phyloP scores from a whole-genome alignment of 805 yeast species.

The Wickerhamomyces ciferrii region DNA sequence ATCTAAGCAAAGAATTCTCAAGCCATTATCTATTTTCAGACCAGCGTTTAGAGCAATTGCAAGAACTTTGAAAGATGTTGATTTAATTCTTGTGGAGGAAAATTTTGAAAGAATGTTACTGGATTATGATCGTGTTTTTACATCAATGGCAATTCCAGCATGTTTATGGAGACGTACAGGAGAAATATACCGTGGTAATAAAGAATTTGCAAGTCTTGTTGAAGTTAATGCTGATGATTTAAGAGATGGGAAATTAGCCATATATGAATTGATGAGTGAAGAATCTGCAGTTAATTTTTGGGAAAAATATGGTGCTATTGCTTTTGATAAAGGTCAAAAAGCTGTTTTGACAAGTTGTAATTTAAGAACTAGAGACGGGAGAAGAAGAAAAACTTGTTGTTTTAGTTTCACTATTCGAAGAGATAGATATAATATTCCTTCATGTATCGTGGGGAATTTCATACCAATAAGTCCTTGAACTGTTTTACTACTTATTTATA shows the following conservation, averaged over 20 bases:
- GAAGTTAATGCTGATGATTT: slow-evolving; percentile 87
- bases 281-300: slow-evolving; percentile 95
- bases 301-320: slow-evolving; percentile 96
- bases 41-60: slow-evolving; percentile 96
- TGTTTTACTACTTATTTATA: not conserved
- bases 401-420: slow-evolving; percentile 91
- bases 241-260: slow-evolving; percentile 87
- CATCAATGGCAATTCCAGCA: slow-evolving; percentile 97
- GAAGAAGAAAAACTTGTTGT: slow-evolving; percentile 79
- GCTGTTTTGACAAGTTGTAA: slow-evolving; percentile 93
- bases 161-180: slow-evolving; percentile 97
- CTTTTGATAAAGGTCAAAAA: slow-evolving; percentile 92
- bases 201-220: slow-evolving; percentile 91
- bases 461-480: slow-evolving; percentile 58
- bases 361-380: slow-evolving; percentile 75
- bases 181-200: slow-evolving; percentile 90
- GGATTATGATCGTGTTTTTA: slow-evolving; percentile 91
- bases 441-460: slow-evolving; percentile 93
- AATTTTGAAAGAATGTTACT: slow-evolving; percentile 89
- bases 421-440: slow-evolving; percentile 90
- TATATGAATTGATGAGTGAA: slow-evolving; percentile 91
- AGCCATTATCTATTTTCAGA: slow-evolving; percentile 78
- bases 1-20: slow-evolving; percentile 78
- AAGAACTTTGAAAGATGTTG: slow-evolving; percentile 82
- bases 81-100: slow-evolving; percentile 87